These are phyloP conservation scores for Jatropha multifida DNA, from an alignment of 441 rosid genomes.

Conservation along the genomic window DNA sequence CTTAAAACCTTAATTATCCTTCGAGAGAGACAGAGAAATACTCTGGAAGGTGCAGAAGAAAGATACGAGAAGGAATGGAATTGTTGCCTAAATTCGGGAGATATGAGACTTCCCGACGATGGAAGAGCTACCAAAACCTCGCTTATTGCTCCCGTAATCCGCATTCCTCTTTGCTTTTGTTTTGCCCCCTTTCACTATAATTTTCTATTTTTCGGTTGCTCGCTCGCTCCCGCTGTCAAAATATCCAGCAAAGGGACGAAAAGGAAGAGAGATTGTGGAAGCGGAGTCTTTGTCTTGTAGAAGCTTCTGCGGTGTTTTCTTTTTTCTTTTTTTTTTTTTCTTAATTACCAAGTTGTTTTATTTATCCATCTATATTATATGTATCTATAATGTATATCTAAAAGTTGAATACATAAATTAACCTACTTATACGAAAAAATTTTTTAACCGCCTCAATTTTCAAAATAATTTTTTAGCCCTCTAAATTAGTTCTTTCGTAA, in stretches of 20 bases:
- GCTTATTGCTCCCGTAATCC: slow-evolving; percentile 32
- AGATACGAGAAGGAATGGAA: slow-evolving; percentile 33
- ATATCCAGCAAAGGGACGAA: not conserved
- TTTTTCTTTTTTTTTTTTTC: no score
- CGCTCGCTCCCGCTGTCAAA: not conserved
- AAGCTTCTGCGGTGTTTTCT: no score
- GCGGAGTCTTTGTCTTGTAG: not conserved
- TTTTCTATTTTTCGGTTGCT: not conserved
- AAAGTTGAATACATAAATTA: no score
- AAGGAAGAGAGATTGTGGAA: not conserved
- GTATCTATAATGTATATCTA: no score
- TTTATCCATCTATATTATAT: no score
- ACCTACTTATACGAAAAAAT: no score
- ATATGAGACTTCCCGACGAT: slow-evolving; percentile 29
- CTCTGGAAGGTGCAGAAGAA: slow-evolving; percentile 40
- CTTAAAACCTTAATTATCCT: no score
- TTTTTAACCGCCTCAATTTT: no score
- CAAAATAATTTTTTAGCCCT: no score
- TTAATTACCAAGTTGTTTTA: no score
- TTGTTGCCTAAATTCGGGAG: slow-evolving; percentile 30
- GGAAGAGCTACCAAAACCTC: slow-evolving; percentile 39
- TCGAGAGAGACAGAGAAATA: slow-evolving; percentile 22
- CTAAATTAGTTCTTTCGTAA: no score
- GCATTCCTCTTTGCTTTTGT: slow-evolving; percentile 22
- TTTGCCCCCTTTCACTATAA: no score